Base-by-base conservation (phyloP, 2,329 filamentous ascomycete species). In the Fusarium verticillioides region DNA sequence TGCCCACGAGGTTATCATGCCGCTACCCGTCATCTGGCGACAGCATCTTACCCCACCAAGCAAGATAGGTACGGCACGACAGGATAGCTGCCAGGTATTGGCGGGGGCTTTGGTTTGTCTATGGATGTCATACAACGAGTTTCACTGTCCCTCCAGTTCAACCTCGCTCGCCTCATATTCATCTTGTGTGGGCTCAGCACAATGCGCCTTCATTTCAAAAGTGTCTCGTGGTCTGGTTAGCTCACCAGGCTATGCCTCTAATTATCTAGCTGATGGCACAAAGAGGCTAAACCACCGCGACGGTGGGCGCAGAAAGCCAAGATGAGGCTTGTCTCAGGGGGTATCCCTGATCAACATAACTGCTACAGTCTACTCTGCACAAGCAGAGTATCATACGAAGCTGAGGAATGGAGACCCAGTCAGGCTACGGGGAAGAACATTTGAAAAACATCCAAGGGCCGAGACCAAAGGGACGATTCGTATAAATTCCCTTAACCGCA, bases 311-410 rank as follows among this genome's bases (percentile, higher is more conserved):
- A 67, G 63, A 68, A 56, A 58, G 63, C 62, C 70, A 76, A 73
- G 62, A 66, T 68, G 75, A 78, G 74, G 71, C 42, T 46, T 63
- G 76, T 77, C 71, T 78, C 76, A 78, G 76, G 76, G 76, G 73
- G 66, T 56, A 76, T 76, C 72, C 75, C 69, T 77, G 73, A 61
- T 73, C 63, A 60, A 23, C 61, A 66, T 44, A 59, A 47, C 37
- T 73, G 49, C 18, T 54, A 47, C 37, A 52, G 40, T 43, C 36
- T 26, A 26, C 26, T 26, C 26, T 26, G 26, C 26, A 47, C 32
- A 39, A 28, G 34, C 23, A 65, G 37, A 61, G 69, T 57, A 50
- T 63, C 53, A 66, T 63, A 60, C 63, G 42, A 72, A 67, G 74
- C 63, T 69, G 74, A 77, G 75, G 75, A 78, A 78, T 74, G 76